These are phyloP conservation scores for Kluyveromyces siamensis DNA, from an alignment of 805 yeast genomes.

Conservation along the genomic window DNA sequence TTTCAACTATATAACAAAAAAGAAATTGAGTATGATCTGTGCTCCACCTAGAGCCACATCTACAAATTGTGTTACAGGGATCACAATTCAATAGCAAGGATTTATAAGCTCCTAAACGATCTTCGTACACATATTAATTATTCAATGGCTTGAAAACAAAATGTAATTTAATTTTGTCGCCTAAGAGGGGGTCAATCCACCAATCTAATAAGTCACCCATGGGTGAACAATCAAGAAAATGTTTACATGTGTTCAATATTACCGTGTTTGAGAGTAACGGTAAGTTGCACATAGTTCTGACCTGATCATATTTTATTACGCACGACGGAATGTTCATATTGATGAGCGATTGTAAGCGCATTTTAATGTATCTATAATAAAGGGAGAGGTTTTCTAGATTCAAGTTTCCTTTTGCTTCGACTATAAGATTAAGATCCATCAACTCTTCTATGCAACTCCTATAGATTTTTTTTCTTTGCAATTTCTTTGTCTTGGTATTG, in stretches of 20 bases:
- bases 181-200: background rate
- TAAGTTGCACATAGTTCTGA: background rate
- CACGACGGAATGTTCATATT: background rate
- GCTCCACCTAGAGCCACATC: too few species aligned
- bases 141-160: background rate
- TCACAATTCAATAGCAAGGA: background rate
- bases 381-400: background rate
- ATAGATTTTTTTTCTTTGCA: background rate
- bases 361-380: background rate
- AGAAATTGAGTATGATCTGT: background rate
- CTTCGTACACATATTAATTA: too few species aligned
- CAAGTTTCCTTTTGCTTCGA: background rate
- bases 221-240: conserved; percentile 1
- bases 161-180: background rate
- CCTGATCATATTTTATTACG: background rate
- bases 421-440: background rate
- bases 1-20: background rate
- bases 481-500: background rate
- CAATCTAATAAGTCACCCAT: conserved; percentile 1
- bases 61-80: background rate
- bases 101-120: too few species aligned
- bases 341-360: conserved; percentile 1
- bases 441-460: background rate
- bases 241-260: background rate
- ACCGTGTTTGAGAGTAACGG: background rate